Conservation (phyloP, 2,329 filamentous ascomycete genomes). For the Mycosphaerelloides madeirae region DNA sequence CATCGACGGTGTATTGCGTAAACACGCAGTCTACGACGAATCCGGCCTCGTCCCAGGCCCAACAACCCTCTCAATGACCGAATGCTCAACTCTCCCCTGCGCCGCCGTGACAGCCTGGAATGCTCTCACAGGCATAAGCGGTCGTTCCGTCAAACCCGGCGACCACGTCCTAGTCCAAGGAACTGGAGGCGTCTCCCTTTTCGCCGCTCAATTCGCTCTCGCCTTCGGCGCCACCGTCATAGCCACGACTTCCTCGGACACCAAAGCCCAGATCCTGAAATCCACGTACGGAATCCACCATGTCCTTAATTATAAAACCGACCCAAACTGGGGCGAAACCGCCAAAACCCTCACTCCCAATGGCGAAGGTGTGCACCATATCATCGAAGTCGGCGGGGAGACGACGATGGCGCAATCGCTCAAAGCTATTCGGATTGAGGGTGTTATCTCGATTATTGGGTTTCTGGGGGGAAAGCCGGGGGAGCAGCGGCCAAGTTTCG, state of each 20-base stretch:
- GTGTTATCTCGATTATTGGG: constrained; percentile 52
- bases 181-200: constrained; percentile 65
- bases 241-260: constrained; percentile 50
- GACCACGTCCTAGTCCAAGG: constrained; percentile 35
- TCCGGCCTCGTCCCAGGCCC: constrained; percentile 3
- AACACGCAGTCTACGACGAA: constrained; percentile 4
- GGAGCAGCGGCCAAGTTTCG: constrained; percentile 46
- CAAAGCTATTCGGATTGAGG: constrained; percentile 41
- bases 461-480: constrained; percentile 48
- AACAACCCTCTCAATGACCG: neutral
- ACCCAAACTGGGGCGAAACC: constrained; percentile 51
- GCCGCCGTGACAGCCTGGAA: constrained; percentile 5
- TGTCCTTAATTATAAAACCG: constrained; percentile 54
- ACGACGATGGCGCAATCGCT: constrained; percentile 52
- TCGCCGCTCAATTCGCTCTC: constrained; percentile 56
- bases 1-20: constrained; percentile 2
- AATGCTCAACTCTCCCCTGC: constrained; percentile 2
- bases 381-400: constrained; percentile 41
- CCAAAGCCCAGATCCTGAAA: constrained; percentile 49
- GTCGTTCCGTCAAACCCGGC: neutral
- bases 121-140: neutral
- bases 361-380: constrained; percentile 55
- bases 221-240: constrained; percentile 54
- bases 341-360: constrained; percentile 48
- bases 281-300: constrained; percentile 49